Evolutionary conservation across 2,329 filamentous ascomycete species (phyloP).

Genomic region (Nothopassalora personata): DNA sequence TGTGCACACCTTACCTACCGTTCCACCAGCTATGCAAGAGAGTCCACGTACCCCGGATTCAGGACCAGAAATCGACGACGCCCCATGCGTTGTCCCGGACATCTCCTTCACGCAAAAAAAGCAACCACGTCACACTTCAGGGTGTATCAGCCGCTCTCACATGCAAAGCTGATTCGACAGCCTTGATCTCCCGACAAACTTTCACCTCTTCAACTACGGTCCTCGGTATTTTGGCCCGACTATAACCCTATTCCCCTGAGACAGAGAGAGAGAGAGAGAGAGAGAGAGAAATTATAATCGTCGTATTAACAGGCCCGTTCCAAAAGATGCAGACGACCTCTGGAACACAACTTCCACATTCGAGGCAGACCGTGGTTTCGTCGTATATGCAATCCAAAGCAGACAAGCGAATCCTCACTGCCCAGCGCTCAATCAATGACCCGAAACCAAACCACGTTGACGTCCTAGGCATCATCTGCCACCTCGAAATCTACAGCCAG

Average conservation of each 20-base stretch:
- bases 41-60: background rate
- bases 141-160: conserved; percentile 7
- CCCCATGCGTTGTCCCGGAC: conserved; percentile 4
- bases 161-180: conserved; percentile 12
- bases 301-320: conserved; percentile 17
- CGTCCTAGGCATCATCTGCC: conserved; percentile 37
- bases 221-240: too few species aligned
- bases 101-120: conserved; percentile 2
- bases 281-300: too few species aligned
- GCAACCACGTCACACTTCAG: conserved; percentile 16
- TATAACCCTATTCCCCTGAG: too few species aligned
- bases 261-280: too few species aligned
- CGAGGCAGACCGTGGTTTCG: conserved; percentile 5
- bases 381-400: conserved; percentile 44
- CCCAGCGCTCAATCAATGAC: too few species aligned
- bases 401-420: conserved; percentile 20
- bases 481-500: conserved; percentile 45
- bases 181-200: conserved; percentile 7
- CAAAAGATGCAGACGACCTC: conserved; percentile 26
- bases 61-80: conserved; percentile 1
- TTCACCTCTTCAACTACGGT: conserved; percentile 41
- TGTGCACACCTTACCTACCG: too few species aligned
- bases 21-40: background rate
- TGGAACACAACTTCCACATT: conserved; percentile 13
- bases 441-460: conserved; percentile 25